These are phyloP conservation scores for Metschnikowia baotianmanensis DNA, from an alignment of 805 yeast genomes.

Conservation along the genomic window DNA sequence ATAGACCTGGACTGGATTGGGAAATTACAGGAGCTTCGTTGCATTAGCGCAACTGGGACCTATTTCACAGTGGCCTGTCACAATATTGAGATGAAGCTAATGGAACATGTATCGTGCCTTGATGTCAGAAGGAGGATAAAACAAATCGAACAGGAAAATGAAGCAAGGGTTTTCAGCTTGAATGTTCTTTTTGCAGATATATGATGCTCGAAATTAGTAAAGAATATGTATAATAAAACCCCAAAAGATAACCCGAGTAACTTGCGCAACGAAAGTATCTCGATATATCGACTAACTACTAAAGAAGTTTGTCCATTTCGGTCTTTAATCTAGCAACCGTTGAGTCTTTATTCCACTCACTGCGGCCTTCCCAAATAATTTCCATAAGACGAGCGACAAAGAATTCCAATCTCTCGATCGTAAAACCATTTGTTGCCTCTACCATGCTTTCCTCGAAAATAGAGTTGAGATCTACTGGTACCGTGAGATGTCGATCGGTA, in stretches of 20 bases:
- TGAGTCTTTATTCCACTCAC: slow-evolving; percentile 42
- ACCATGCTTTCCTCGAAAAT: slow-evolving; percentile 29
- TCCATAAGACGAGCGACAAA: slow-evolving; percentile 67
- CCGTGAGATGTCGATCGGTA: slow-evolving; percentile 48
- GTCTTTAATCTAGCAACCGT: slow-evolving; percentile 34
- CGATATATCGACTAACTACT: too few relatives aligned
- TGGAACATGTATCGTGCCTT: too few relatives aligned
- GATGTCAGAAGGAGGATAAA: too few relatives aligned
- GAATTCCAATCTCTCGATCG: slow-evolving; percentile 37
- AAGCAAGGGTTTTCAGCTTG: too few relatives aligned
- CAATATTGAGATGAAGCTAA: too few relatives aligned
- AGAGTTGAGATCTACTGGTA: slow-evolving; percentile 20
- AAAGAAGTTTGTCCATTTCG: slow-evolving; percentile 15
- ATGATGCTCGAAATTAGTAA: too few relatives aligned
- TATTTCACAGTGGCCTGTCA: too few relatives aligned
- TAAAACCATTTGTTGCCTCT: slow-evolving; percentile 32
- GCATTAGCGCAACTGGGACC: neutral
- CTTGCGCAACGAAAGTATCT: too few relatives aligned
- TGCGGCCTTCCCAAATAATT: slow-evolving; percentile 66
- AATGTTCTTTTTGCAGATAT: too few relatives aligned
- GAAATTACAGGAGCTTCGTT: neutral
- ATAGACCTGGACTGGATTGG: neutral
- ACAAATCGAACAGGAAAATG: too few relatives aligned
- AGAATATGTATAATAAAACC: too few relatives aligned
- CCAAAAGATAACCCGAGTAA: too few relatives aligned